Conservation (phyloP, 2,329 filamentous ascomycete genomes). For the Nigrospora osmanthi region DNA sequence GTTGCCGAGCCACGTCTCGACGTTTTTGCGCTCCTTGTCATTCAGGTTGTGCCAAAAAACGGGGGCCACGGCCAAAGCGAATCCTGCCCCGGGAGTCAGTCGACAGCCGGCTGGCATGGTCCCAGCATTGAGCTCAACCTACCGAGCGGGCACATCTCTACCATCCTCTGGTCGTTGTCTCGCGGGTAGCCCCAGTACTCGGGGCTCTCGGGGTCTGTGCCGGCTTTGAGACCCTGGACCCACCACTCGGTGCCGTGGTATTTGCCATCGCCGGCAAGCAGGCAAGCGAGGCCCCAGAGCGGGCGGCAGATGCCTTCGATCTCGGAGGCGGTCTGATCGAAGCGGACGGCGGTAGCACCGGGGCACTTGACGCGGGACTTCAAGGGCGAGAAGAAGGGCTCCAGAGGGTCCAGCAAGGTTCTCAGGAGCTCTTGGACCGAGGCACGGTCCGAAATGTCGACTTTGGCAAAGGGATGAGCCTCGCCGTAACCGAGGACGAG, state of each 20-base stretch:
- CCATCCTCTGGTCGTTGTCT: constrained; percentile 76
- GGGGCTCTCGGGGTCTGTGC: constrained; percentile 59
- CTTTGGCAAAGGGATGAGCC: constrained; percentile 47
- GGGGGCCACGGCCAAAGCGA: constrained; percentile 61
- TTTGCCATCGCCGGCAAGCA: constrained; percentile 60
- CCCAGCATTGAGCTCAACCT: constrained; percentile 4
- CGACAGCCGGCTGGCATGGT: neutral
- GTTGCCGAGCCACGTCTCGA: constrained; percentile 66
- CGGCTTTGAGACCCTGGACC: constrained; percentile 62
- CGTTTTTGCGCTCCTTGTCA: constrained; percentile 53
- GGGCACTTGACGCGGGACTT: constrained; percentile 59
- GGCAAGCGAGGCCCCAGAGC: constrained; percentile 65
- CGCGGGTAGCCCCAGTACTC: constrained; percentile 74
- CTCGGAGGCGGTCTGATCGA: constrained; percentile 70
- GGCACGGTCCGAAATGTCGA: constrained; percentile 39
- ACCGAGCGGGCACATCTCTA: constrained; percentile 74
- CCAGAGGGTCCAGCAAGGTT: constrained; percentile 61
- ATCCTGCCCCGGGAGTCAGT: constrained; percentile 33
- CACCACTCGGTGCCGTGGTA: constrained; percentile 59
- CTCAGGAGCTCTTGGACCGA: constrained; percentile 55
- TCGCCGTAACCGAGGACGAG: constrained; percentile 42
- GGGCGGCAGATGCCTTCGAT: constrained; percentile 70
- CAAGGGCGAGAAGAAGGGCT: constrained; percentile 62
- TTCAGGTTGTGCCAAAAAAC: constrained; percentile 59
- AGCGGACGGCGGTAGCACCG: constrained; percentile 65